phyloP scores from a whole-genome alignment of 371 early-diverging fungal genomes.

The Sporodiniella umbellata region DNA sequence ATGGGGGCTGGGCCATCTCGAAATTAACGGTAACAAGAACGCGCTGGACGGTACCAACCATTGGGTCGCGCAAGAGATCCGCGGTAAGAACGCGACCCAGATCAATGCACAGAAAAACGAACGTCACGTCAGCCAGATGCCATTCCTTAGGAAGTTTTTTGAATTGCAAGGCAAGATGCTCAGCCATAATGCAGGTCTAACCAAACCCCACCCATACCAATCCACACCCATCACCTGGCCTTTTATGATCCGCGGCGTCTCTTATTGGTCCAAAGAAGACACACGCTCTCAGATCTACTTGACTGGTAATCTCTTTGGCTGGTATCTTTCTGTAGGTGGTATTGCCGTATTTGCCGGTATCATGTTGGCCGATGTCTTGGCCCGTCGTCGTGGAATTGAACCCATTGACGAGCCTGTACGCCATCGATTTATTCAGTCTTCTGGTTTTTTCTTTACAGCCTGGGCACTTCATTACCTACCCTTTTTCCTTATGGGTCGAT shows the following conservation, averaged over 20 bases:
- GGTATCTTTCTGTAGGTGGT: constrained; percentile 74
- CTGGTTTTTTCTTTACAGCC: constrained; percentile 81
- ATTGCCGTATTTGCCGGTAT: constrained; percentile 57
- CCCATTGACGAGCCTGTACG: constrained; percentile 60
- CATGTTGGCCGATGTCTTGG: constrained; percentile 60
- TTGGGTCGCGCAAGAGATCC: constrained; percentile 76
- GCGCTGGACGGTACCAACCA: constrained; percentile 63
- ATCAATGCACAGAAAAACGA: constrained; percentile 26
- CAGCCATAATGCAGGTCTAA: constrained; percentile 86
- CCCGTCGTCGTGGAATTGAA: constrained; percentile 70
- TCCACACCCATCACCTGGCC: constrained; percentile 88
- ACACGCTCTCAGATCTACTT: constrained; percentile 90
- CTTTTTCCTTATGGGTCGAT: constrained; percentile 95
- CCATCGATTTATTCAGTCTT: constrained; percentile 58
- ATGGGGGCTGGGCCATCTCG: constrained; percentile 95
- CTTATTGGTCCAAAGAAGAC: constrained; percentile 84
- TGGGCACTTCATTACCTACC: constrained; percentile 94
- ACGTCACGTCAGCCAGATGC: constrained; percentile 45
- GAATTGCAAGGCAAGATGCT: constrained; percentile 92
- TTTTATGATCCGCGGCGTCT: constrained; percentile 84
- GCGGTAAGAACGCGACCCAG: constrained; percentile 57
- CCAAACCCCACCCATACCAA: constrained; percentile 91
- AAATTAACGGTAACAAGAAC: constrained; percentile 95
- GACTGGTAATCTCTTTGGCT: constrained; percentile 93
- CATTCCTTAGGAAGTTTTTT: constrained; percentile 80